phyloP scores from a whole-genome alignment of 1,284 basidiomycete species.

The Waitea zeae region DNA sequence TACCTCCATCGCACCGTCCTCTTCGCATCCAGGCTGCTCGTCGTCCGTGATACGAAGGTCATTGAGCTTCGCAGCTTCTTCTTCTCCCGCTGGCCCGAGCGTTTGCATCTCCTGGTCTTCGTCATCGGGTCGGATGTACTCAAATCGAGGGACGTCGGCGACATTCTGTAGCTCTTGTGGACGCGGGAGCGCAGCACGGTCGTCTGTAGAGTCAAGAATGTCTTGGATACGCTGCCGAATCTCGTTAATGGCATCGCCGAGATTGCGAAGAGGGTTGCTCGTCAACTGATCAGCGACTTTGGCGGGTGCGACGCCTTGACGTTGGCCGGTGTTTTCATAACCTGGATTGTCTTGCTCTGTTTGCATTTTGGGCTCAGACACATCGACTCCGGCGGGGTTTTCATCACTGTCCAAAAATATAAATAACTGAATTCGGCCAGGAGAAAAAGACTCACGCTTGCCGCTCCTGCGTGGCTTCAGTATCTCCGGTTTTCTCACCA shows the following conservation, averaged over 20 bases:
- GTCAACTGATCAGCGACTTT: slow-evolving; percentile 20
- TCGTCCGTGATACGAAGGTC: slow-evolving; percentile 67
- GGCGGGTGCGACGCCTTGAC: slow-evolving; percentile 25
- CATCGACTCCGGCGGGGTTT: too few relatives aligned
- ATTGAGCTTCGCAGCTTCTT: slow-evolving; percentile 69
- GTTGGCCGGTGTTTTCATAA: slow-evolving; percentile 18
- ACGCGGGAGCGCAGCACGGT: slow-evolving; percentile 12
- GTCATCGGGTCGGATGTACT: slow-evolving; percentile 56
- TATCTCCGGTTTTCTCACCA: too few relatives aligned
- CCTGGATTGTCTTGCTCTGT: slow-evolving; percentile 16
- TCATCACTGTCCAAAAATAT: too few relatives aligned
- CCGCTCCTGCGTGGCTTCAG: too few relatives aligned
- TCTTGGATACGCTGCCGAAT: slow-evolving; percentile 76
- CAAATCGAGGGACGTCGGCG: slow-evolving; percentile 22
- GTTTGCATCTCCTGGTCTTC: slow-evolving; percentile 74
- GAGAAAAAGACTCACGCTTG: too few relatives aligned
- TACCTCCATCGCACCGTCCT: slow-evolving; percentile 27
- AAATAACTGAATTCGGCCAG: too few relatives aligned
- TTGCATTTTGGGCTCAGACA: too few relatives aligned
- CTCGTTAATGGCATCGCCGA: slow-evolving; percentile 75
- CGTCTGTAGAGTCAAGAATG: slow-evolving; percentile 42
- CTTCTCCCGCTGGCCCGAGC: slow-evolving; percentile 72
- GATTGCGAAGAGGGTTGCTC: slow-evolving; percentile 59
- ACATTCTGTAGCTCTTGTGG: slow-evolving; percentile 16
- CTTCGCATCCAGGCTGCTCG: too few relatives aligned